phyloP scores from a whole-genome alignment of 2,329 filamentous ascomycete genomes.

The Davidsoniella eucalypti region DNA sequence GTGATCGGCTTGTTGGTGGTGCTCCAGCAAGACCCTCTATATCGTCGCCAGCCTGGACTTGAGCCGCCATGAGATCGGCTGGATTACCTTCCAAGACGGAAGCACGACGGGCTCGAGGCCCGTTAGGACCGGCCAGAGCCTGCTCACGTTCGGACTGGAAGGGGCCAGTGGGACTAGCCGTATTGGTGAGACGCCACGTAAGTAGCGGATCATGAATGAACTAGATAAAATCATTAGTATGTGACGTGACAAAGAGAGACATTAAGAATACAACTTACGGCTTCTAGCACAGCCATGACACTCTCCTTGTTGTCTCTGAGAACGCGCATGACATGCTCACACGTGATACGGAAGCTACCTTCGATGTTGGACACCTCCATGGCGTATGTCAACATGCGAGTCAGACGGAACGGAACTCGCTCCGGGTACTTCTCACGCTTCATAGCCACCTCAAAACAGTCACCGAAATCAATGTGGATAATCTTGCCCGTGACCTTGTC shows the following conservation, averaged over 20 bases:
- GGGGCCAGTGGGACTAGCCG: conserved; percentile 45
- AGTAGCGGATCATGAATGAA: conserved; percentile 99
- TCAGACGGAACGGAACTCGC: conserved; percentile 90
- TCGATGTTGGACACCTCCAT: conserved; percentile 99
- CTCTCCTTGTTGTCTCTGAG: conserved; percentile 95
- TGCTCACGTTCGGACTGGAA: conserved; percentile 46
- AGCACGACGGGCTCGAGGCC: conserved; percentile 41
- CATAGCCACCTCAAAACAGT: conserved; percentile 99
- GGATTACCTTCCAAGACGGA: conserved; percentile 51
- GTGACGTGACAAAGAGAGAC: neutral
- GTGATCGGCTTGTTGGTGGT: conserved; percentile 31
- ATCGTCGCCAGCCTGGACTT: conserved; percentile 17
- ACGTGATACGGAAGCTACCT: conserved; percentile 94
- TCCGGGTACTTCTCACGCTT: conserved; percentile 98
- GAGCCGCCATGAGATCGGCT: conserved; percentile 37
- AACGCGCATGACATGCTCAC: conserved; percentile 96
- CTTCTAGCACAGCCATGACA: conserved; percentile 94
- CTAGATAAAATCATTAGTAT: conserved; percentile 60
- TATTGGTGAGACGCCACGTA: conserved; percentile 74
- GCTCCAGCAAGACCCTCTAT: conserved; percentile 24
- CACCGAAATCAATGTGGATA: conserved; percentile 96
- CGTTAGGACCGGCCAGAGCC: conserved; percentile 31
- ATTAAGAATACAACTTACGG: conserved; percentile 42
- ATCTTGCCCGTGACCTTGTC: conserved; percentile 93
- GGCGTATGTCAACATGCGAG: conserved; percentile 96